Evolutionary conservation across 805 yeast species (phyloP).

Genomic region (Cyberlindnera subsufficiens): DNA sequence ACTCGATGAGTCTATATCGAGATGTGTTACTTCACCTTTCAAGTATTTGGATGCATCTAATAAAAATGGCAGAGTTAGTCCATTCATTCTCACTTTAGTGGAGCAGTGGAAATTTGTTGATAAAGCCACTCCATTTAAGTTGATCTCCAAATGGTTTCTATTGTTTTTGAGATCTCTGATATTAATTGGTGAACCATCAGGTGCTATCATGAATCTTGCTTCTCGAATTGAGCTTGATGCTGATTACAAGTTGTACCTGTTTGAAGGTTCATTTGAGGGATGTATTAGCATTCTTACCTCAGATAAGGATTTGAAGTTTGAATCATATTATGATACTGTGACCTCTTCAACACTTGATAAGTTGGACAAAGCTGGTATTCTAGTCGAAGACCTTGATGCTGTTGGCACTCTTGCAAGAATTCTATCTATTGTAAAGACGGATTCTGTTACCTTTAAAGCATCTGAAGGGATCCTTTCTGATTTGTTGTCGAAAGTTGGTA

Average conservation of each 20-base stretch:
- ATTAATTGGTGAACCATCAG: conserved; percentile 53
- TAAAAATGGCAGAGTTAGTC: conserved; percentile 37
- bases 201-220: conserved; percentile 7
- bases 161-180: conserved; percentile 40
- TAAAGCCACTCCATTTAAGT: conserved; percentile 19
- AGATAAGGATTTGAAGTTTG: conserved; percentile 11
- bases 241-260: conserved; percentile 17
- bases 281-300: conserved; percentile 7
- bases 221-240: conserved; percentile 15
- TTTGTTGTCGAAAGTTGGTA: conserved; percentile 40
- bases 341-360: conserved; percentile 25
- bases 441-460: conserved; percentile 14
- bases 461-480: conserved; percentile 27
- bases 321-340: conserved; percentile 31
- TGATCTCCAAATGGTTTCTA: conserved; percentile 43
- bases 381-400: conserved; percentile 42
- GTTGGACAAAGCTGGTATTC: conserved; percentile 29
- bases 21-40: conserved; percentile 73
- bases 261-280: conserved; percentile 12
- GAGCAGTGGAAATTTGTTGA: conserved; percentile 67
- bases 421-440: conserved; percentile 24
- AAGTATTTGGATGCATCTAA: conserved; percentile 66
- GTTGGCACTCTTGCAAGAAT: conserved; percentile 39
- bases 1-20: conserved; percentile 69
- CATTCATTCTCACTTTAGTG: conserved; percentile 47